phyloP scores from a whole-genome alignment of 2,329 filamentous ascomycete genomes.

The Exophiala calicioides region DNA sequence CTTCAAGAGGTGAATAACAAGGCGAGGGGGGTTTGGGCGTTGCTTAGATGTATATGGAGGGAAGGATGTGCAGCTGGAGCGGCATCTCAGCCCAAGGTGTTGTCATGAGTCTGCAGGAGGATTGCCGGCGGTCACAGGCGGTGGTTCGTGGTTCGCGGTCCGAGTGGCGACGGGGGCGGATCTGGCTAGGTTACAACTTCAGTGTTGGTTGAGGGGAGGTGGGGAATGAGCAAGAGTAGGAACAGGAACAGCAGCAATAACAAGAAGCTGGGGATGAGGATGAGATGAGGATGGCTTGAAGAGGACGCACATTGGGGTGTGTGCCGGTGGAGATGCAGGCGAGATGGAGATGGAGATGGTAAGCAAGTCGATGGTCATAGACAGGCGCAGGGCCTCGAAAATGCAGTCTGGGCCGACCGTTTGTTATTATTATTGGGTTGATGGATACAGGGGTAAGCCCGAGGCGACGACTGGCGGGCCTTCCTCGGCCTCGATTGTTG shows the following conservation, averaged over 20 bases:
- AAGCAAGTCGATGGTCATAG: constrained; percentile 5
- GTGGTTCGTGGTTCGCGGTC: neutral
- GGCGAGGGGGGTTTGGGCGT: too few relatives aligned
- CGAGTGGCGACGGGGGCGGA: neutral
- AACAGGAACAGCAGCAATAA: too few relatives aligned
- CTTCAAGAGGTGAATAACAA: too few relatives aligned
- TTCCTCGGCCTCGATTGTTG: too few relatives aligned
- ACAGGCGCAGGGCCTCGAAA: neutral
- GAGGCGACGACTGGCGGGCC: too few relatives aligned
- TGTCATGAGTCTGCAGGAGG: constrained; percentile 2
- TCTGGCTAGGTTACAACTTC: too few relatives aligned
- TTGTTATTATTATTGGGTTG: neutral
- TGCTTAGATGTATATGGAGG: constrained; percentile 1
- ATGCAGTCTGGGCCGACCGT: constrained; percentile 1
- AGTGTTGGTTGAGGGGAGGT: too few relatives aligned
- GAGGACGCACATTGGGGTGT: too few relatives aligned
- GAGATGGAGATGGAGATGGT: neutral
- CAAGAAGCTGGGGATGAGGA: neutral
- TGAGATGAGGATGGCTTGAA: constrained; percentile 1
- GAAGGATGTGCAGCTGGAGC: constrained; percentile 4
- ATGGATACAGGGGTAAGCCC: too few relatives aligned
- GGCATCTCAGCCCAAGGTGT: constrained; percentile 14
- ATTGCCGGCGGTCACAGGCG: neutral
- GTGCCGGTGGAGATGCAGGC: neutral
- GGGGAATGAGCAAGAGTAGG: neutral